These are phyloP conservation scores for Colletotrichum sp. DNA, from an alignment of 2,329 filamentous ascomycete genomes.

Conservation along the genomic window DNA sequence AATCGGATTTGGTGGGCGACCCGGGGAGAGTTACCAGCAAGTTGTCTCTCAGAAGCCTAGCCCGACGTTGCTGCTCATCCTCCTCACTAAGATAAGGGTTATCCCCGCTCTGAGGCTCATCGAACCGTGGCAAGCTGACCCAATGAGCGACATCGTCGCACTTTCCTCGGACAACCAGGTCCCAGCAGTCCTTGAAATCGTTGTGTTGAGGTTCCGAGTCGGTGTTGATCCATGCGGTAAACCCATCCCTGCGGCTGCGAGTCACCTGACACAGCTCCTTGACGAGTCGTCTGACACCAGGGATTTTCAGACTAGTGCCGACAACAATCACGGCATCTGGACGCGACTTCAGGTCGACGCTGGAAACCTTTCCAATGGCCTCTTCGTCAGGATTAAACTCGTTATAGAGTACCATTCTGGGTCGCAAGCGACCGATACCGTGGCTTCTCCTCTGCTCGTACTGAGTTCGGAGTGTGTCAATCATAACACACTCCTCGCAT, in stretches of 20 bases:
- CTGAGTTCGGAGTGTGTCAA: constrained; percentile 76
- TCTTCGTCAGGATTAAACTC: constrained; percentile 97
- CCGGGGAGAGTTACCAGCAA: constrained; percentile 46
- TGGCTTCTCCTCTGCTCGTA: constrained; percentile 88
- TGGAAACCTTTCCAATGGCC: constrained; percentile 90
- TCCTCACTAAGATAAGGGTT: constrained; percentile 50
- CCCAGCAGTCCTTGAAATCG: constrained; percentile 93
- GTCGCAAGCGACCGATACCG: constrained; percentile 86
- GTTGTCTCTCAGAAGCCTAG: constrained; percentile 39
- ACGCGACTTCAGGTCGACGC: constrained; percentile 81
- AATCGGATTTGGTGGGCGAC: constrained; percentile 26
- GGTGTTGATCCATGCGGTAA: constrained; percentile 94
- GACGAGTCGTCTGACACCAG: constrained; percentile 86
- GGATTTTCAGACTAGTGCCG: constrained; percentile 94
- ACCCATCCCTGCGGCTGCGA: constrained; percentile 79
- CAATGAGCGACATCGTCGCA: constrained; percentile 86
- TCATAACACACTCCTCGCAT: constrained; percentile 75
- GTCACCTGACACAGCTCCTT: constrained; percentile 90
- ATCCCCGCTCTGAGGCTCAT: constrained; percentile 58
- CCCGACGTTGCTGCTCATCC: constrained; percentile 41
- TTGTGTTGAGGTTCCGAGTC: constrained; percentile 81
- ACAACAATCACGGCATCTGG: constrained; percentile 95
- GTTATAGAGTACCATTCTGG: constrained; percentile 96
- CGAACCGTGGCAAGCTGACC: constrained; percentile 66
- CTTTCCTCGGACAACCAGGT: constrained; percentile 84